Conservation (phyloP, 148 eudicot species). For the Vaccinium myrtillus region DNA sequence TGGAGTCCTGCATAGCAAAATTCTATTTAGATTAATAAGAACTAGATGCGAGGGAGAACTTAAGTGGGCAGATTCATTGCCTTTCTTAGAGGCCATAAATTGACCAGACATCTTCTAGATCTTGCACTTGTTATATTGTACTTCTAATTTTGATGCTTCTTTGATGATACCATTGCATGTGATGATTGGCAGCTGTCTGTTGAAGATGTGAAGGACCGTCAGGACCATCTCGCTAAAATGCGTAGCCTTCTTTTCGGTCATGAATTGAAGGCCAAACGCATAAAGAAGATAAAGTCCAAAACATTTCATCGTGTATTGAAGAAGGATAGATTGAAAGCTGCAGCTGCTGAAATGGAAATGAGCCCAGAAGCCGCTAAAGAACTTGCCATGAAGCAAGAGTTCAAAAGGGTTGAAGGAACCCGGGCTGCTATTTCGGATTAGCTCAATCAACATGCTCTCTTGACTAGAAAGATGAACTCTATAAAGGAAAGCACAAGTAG, state of each 20-base stretch:
- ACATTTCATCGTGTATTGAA: slow-evolving; percentile 72
- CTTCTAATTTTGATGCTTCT: not conserved
- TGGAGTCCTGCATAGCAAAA: not conserved
- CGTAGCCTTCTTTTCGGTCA: slow-evolving; percentile 85
- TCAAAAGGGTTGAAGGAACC: slow-evolving; percentile 81
- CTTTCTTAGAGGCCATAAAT: not conserved
- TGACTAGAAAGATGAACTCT: no score
- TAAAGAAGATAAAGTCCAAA: slow-evolving; percentile 88
- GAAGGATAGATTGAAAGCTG: slow-evolving; percentile 68
- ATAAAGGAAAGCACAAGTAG: no score
- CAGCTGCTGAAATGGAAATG: slow-evolving; percentile 33
- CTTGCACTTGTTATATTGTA: not conserved
- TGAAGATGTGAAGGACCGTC: slow-evolving; percentile 80
- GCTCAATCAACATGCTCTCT: no score
- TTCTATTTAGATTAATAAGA: not conserved
- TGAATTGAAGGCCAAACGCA: slow-evolving; percentile 79
- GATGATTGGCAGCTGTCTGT: slow-evolving; percentile 53
- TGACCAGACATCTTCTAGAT: not conserved
- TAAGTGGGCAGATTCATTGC: not conserved
- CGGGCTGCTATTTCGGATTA: no score
- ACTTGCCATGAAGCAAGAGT: slow-evolving; percentile 81
- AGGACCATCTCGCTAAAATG: slow-evolving; percentile 83
- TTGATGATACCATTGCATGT: slow-evolving; percentile 1
- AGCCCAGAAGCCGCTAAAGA: slow-evolving; percentile 82
- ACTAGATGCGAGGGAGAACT: not conserved